These are phyloP conservation scores for Talaromyces funiculosus DNA, from an alignment of 2,329 filamentous ascomycete species.

Conservation along the genomic window DNA sequence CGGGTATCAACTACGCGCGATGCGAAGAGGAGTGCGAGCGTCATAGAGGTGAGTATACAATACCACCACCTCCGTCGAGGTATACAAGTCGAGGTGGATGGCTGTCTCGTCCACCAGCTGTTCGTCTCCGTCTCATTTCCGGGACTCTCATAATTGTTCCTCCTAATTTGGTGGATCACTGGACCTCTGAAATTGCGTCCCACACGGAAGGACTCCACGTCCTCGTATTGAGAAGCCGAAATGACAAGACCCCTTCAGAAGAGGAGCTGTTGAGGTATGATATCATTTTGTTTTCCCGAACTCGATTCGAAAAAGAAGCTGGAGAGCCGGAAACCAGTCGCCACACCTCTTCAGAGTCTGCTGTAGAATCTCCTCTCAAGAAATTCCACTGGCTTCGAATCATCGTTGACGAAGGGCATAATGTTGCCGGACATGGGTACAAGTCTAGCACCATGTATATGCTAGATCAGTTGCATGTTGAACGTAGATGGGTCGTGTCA, in stretches of 20 bases:
- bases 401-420: constrained; percentile 89
- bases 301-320: constrained; percentile 65
- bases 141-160: constrained; percentile 76
- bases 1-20: constrained; percentile 47
- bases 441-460: constrained; percentile 56
- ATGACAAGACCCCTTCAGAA: constrained; percentile 51
- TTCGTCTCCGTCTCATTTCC: constrained; percentile 56
- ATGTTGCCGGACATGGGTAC: constrained; percentile 61
- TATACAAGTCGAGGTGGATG: constrained; percentile 39
- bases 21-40: constrained; percentile 54
- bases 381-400: constrained; percentile 77
- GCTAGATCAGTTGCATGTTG: constrained; percentile 51
- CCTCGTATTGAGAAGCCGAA: constrained; percentile 54
- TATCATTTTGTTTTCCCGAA: constrained; percentile 69
- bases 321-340: constrained; percentile 48
- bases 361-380: constrained; percentile 58
- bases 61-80: constrained; percentile 43
- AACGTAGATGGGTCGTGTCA: constrained; percentile 81
- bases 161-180: constrained; percentile 76
- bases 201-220: constrained; percentile 65
- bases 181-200: constrained; percentile 72
- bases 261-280: constrained; percentile 62
- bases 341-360: constrained; percentile 37
- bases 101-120: constrained; percentile 37
- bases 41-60: constrained; percentile 57